Evolutionary conservation across 371 early-diverging fungal species (phyloP).

Genomic region (Syncephalastrum racemosum): DNA sequence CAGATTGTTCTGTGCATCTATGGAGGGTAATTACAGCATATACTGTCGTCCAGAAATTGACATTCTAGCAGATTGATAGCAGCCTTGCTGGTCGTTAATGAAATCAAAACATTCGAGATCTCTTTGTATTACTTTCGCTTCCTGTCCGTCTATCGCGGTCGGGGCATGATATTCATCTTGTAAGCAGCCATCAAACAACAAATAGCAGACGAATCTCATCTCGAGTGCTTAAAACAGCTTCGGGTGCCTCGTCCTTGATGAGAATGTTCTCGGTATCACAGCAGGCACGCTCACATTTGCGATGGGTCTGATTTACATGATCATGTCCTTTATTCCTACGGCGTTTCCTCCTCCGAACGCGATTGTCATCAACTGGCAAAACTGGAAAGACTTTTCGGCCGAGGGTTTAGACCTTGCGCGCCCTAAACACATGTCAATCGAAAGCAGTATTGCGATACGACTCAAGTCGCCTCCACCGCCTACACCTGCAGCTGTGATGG

Average conservation of each 20-base stretch:
- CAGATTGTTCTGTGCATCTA: constrained; percentile 45
- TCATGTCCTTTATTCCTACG: constrained; percentile 33
- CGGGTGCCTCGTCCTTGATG: constrained; percentile 38
- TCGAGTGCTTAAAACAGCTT: constrained; percentile 18
- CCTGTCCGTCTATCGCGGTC: constrained; percentile 34
- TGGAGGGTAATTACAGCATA: constrained; percentile 30
- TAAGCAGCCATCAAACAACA: constrained; percentile 15
- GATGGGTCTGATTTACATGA: constrained; percentile 35
- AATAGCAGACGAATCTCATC: too few species aligned
- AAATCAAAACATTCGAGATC: constrained; percentile 25
- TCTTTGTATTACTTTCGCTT: constrained; percentile 33
- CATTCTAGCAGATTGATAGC: constrained; percentile 28
- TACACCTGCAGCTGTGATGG: not conserved
- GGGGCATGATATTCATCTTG: constrained; percentile 44
- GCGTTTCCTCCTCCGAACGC: constrained; percentile 40
- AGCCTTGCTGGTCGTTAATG: constrained; percentile 32
- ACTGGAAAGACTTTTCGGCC: constrained; percentile 47
- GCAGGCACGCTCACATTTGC: constrained; percentile 36
- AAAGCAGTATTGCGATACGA: constrained; percentile 20
- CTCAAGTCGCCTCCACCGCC: constrained; percentile 20
- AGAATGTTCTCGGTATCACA: constrained; percentile 32
- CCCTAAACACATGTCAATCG: constrained; percentile 21
- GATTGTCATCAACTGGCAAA: constrained; percentile 41
- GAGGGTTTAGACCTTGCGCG: constrained; percentile 43
- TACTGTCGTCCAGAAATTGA: not conserved